phyloP scores from a whole-genome alignment of 805 yeast species.

The Isabelozyma rhagii region DNA sequence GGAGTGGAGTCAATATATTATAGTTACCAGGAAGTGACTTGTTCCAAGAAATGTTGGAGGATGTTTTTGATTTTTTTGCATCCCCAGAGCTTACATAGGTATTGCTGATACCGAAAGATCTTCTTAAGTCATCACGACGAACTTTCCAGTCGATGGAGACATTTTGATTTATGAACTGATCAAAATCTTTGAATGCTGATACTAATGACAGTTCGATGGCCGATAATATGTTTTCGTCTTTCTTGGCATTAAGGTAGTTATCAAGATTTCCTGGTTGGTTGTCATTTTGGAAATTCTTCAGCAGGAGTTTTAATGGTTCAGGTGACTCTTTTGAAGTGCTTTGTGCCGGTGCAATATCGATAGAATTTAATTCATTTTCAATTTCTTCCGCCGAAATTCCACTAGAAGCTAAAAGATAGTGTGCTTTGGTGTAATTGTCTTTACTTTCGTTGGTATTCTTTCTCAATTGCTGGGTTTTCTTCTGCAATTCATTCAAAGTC shows the following conservation, averaged over 20 bases:
- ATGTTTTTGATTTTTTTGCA: background rate
- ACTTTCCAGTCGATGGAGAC: slow-evolving; percentile 82
- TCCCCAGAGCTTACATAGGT: slow-evolving; percentile 3
- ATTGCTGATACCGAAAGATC: slow-evolving; percentile 57
- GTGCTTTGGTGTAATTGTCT: slow-evolving; percentile 62
- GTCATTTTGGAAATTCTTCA: background rate
- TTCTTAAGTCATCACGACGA: slow-evolving; percentile 70
- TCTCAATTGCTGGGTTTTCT: slow-evolving; percentile 59
- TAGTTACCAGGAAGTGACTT: slow-evolving; percentile 28
- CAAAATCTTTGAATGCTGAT: slow-evolving; percentile 80
- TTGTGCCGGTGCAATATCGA: slow-evolving; percentile 6
- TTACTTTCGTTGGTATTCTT: slow-evolving; percentile 26
- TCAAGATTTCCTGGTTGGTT: slow-evolving; percentile 42
- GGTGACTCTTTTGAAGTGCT: slow-evolving; percentile 1
- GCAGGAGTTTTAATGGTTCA: slow-evolving; percentile 1
- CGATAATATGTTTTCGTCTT: slow-evolving; percentile 76
- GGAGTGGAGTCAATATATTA: slow-evolving; percentile 31
- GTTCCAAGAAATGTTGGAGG: slow-evolving; percentile 31
- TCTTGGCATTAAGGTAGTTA: slow-evolving; percentile 60
- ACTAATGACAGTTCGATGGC: slow-evolving; percentile 79
- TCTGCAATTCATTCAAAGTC: slow-evolving; percentile 74
- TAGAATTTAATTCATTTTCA: slow-evolving; percentile 52
- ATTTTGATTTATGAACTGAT: slow-evolving; percentile 66
- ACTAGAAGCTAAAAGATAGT: slow-evolving; percentile 84
- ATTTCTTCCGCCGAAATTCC: slow-evolving; percentile 86